Evolutionary conservation across 176 grass and related monocot species (phyloP).

Genomic region (Avena insularis): DNA sequence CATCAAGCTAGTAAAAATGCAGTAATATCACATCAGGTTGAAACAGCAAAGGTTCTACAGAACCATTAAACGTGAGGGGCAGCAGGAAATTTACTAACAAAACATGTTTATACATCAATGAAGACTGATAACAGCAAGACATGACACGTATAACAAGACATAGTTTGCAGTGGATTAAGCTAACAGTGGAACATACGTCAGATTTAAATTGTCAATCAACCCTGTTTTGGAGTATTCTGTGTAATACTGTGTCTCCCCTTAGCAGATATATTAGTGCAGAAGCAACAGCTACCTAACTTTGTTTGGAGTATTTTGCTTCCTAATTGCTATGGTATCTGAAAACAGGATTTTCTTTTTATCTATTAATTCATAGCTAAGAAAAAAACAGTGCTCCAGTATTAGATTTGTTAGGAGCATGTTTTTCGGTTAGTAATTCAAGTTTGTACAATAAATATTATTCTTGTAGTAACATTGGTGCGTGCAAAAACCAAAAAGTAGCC

Average conservation of each 20-base stretch:
- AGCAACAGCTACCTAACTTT: background rate
- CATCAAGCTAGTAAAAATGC: constrained; percentile 22
- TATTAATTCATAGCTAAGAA: no score
- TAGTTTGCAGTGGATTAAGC: background rate
- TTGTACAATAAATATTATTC: background rate
- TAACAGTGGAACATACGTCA: background rate
- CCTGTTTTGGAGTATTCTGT: no score
- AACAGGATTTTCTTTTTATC: background rate
- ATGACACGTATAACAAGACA: background rate
- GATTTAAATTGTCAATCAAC: no score
- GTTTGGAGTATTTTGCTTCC: background rate
- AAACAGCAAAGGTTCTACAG: background rate
- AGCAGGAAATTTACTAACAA: background rate
- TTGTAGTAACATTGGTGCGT: background rate
- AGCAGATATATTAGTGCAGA: background rate
- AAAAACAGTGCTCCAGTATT: no score
- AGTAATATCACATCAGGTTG: constrained; percentile 7
- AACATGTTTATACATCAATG: background rate
- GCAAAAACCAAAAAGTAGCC: background rate
- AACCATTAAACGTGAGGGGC: background rate
- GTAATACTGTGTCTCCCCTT: no score
- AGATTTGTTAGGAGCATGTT: no score
- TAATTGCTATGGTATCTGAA: background rate
- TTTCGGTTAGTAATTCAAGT: background rate
- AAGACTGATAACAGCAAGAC: background rate